Conservation (phyloP, 2,329 filamentous ascomycete species). For the Monosporascus sp. region DNA sequence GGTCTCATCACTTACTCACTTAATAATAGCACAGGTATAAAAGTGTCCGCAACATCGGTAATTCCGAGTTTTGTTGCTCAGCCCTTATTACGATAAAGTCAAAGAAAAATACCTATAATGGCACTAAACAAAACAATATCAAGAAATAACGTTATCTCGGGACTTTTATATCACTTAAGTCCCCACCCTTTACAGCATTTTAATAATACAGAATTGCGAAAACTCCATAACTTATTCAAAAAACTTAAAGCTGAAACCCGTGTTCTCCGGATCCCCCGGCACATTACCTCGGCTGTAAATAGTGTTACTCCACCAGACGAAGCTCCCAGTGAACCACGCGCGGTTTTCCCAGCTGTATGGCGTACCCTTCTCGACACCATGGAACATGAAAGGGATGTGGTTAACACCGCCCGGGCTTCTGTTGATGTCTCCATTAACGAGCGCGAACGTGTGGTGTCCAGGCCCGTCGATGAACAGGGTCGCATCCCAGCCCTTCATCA, state of each 20-base stretch:
- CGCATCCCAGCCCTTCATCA: conserved; percentile 21
- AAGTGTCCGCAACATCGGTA: too few relatives aligned
- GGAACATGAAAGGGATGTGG: conserved; percentile 15
- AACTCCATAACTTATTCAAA: conserved; percentile 5
- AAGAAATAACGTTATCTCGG: too few relatives aligned
- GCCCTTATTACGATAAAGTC: too few relatives aligned
- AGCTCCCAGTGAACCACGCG: conserved; percentile 15
- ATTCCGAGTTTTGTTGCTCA: too few relatives aligned
- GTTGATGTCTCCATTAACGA: conserved; percentile 12
- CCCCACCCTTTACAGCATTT: too few relatives aligned
- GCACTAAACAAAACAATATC: too few relatives aligned
- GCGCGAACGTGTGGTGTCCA: conserved; percentile 20
- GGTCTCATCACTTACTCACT: too few relatives aligned
- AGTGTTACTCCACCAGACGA: conserved; percentile 14
- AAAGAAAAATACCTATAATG: too few relatives aligned
- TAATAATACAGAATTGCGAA: too few relatives aligned
- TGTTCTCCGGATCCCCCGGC: conserved; percentile 10
- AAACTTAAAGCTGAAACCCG: conserved; percentile 16
- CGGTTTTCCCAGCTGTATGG: conserved; percentile 14
- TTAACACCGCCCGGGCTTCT: conserved; percentile 7
- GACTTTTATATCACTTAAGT: too few relatives aligned
- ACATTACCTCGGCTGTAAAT: conserved; percentile 12
- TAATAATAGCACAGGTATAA: too few relatives aligned
- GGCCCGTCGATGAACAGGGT: conserved; percentile 17
- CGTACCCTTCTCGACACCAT: conserved; percentile 15